Conservation (phyloP, 1,284 basidiomycete genomes). For the Trametes versicolor region DNA sequence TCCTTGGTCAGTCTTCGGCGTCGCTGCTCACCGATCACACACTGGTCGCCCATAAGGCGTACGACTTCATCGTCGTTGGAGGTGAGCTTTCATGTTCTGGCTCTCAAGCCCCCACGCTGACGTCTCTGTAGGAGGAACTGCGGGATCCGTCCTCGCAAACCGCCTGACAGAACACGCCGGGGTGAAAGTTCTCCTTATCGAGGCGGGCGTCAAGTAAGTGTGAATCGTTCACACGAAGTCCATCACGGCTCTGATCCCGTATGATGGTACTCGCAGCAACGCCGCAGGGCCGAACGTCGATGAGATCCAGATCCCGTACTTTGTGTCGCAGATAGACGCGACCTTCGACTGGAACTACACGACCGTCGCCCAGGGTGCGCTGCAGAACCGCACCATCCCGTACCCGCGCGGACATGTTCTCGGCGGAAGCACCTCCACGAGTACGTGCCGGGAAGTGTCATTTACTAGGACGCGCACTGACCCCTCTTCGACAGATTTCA, state of each 20-base stretch:
- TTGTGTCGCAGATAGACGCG: constrained; percentile 4
- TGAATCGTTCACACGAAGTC: not conserved
- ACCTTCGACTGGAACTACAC: constrained; percentile 39
- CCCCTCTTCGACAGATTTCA: constrained; percentile 45
- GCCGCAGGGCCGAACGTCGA: not conserved
- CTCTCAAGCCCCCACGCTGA: not conserved
- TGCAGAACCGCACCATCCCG: constrained; percentile 39
- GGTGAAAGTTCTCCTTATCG: constrained; percentile 30
- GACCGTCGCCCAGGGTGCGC: constrained; percentile 34
- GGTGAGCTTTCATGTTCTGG: not conserved
- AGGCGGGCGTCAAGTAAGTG: constrained; percentile 27
- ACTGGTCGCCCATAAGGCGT: not conserved
- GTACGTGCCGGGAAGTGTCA: constrained; percentile 22
- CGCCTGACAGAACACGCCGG: constrained; percentile 25
- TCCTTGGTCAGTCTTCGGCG: not conserved
- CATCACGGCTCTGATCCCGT: not conserved
- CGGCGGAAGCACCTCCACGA: constrained; percentile 41
- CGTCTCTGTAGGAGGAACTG: constrained; percentile 40
- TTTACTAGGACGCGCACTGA: not conserved
- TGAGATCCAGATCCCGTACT: constrained; percentile 14
- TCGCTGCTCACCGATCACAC: not conserved
- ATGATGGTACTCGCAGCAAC: not conserved
- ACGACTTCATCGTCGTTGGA: constrained; percentile 55
- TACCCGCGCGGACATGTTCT: constrained; percentile 41
- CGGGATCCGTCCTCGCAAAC: constrained; percentile 15